A percentile compares a stretch with the other conserved stretches of the same genome.
Evolutionary conservation across 257 asterid genomes (phyloP).

Genomic region (Nicotiana attenuata): DNA sequence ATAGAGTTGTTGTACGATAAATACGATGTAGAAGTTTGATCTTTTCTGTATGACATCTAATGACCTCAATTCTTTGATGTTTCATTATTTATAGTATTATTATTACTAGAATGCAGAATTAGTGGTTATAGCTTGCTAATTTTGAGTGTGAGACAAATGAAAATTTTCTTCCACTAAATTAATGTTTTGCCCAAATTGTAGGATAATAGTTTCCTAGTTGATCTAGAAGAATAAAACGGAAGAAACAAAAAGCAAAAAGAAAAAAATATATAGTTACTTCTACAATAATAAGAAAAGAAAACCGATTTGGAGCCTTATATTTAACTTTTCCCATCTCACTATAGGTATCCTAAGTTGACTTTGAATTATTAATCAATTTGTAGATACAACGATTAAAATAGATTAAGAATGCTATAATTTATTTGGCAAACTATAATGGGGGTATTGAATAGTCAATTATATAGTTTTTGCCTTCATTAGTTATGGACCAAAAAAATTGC

Average conservation of each 20-base stretch:
- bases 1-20: background rate
- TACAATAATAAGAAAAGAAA: background rate
- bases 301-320: background rate
- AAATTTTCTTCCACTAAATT: background rate
- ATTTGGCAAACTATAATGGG: too few relatives aligned
- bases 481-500: background rate
- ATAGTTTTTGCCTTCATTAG: background rate
- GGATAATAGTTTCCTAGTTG: background rate
- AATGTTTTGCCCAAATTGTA: background rate
- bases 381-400: too few relatives aligned
- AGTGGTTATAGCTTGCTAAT: background rate
- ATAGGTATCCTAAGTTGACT: background rate
- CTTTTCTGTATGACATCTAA: background rate
- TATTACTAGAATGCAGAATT: background rate
- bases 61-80: background rate
- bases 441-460: background rate
- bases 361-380: too few relatives aligned
- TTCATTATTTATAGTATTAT: background rate
- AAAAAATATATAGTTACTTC: background rate
- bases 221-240: background rate
- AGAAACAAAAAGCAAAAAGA: background rate
- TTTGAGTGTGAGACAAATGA: background rate
- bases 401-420: too few relatives aligned
- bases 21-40: background rate
- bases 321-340: background rate